Evolutionary conservation across 192 early-diverging fungal species (phyloP).

Genomic region (Coemansia reversa): DNA sequence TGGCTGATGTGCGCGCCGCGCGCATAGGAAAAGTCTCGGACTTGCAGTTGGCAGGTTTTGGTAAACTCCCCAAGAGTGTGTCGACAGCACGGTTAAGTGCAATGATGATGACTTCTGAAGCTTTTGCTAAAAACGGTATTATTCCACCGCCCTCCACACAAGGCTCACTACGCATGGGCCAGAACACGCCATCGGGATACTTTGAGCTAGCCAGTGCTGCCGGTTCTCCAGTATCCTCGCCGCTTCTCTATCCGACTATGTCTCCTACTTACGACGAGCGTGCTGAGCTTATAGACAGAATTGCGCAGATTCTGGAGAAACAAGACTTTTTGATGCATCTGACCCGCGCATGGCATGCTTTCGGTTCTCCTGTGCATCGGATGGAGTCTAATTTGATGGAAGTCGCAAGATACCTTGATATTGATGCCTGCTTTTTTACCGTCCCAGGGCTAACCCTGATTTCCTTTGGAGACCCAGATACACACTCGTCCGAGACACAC

Average conservation of each 20-base stretch:
- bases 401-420: conserved; percentile 55
- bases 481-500: conserved; percentile 71
- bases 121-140: conserved; percentile 31
- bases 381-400: conserved; percentile 60
- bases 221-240: conserved; percentile 1
- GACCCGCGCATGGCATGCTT: conserved; percentile 61
- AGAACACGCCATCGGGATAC: conserved; percentile 17
- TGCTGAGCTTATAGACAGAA: conserved; percentile 32
- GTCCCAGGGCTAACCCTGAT: conserved; percentile 66
- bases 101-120: conserved; percentile 37
- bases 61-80: conserved; percentile 9
- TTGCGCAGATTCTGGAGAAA: conserved; percentile 62
- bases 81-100: conserved; percentile 32
- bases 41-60: neutral
- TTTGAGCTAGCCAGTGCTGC: conserved; percentile 12
- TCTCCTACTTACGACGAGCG: conserved; percentile 11
- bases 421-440: conserved; percentile 64
- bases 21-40: neutral
- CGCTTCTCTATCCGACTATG: neutral
- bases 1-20: neutral
- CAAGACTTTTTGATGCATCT: conserved; percentile 63
- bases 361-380: conserved; percentile 63
- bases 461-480: conserved; percentile 64
- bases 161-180: conserved; percentile 21
- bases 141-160: conserved; percentile 39